A percentile compares a stretch with the other conserved stretches of the same genome.
Conservation (phyloP, 768 basidiomycete species). For the Porpolomopsis calyptriformis region DNA sequence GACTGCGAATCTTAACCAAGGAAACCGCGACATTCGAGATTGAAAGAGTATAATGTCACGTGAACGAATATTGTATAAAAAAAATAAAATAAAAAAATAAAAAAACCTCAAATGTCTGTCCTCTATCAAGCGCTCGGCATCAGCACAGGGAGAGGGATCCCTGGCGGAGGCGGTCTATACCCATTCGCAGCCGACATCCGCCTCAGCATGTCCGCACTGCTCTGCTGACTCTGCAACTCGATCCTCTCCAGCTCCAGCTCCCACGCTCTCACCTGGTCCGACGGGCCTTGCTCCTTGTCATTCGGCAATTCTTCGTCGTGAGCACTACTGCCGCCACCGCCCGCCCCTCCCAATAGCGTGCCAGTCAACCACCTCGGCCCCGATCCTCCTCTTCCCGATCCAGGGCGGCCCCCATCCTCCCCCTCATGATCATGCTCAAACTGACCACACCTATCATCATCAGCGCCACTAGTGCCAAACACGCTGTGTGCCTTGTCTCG, state of each 20-base stretch:
- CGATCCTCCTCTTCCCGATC: neutral
- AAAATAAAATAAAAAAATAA: too few relatives aligned
- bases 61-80: too few relatives aligned
- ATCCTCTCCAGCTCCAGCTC: conserved; percentile 69
- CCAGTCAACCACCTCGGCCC: neutral
- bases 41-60: too few relatives aligned
- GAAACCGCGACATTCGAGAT: too few relatives aligned
- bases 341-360: conserved; percentile 1
- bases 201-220: conserved; percentile 28
- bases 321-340: conserved; percentile 15
- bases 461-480: conserved; percentile 14
- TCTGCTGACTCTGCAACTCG: conserved; percentile 47
- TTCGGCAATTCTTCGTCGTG: conserved; percentile 20
- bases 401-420: too few relatives aligned
- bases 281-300: neutral
- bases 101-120: too few relatives aligned
- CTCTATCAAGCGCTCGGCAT: neutral
- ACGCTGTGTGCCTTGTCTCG: conserved; percentile 41
- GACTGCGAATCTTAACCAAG: conserved; percentile 45
- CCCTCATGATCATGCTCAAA: conserved; percentile 6
- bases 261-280: conserved; percentile 49
- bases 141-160: neutral
- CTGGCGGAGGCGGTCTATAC: neutral
- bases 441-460: too few relatives aligned
- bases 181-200: conserved; percentile 8